Evolutionary conservation across 495 filamentous ascomycete species (phyloP), one percentile per base, ranked within the genome.

Genomic region (Penicillium lividum): DNA sequence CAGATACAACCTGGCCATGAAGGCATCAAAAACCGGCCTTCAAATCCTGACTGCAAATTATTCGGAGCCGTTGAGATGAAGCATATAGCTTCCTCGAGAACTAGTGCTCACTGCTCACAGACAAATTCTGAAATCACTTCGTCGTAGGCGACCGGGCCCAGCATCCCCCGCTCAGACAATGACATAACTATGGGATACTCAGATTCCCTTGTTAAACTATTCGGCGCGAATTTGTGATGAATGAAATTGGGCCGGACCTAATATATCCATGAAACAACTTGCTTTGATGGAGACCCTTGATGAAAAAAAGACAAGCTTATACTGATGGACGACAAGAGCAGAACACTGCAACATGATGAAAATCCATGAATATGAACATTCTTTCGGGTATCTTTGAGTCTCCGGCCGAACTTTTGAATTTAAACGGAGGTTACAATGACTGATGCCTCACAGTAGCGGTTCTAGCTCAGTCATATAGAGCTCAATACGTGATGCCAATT

Each of bases 391-490:
- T 77, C 73, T 73, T 75, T 64, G 64, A 70, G 59, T 68, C 61
- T 55, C 69, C 64, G 68, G 57, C 56, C 66, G 58, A 77, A 77
- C 73, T 75, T 71, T 72, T 65, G 58, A 66, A 67, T 44, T 18
- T 54, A 60, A 54, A 66, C 22, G 43, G 52, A 36, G 64, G 40
- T 48, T 47, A 64, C 36, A 64, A 57, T 68, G 53, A 52, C 42
- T 51, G 44, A 36, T 58, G 29, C 22, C 36, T 87, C 68, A 91
- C 58, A 93, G 82, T 58, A 85, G 86, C 76, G 97, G 92, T 71
- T 98, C 95, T 92, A 98, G 97, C 81, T 98, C 93, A 27, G 88
- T 96, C 70, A 98, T 94, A 78, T 98, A 98, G 57, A 96, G 80
- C 72, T 91, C 92, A 69, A 98, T 96, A 73, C 98, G 94, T 27